phyloP scores from a whole-genome alignment of 2,329 filamentous ascomycete genomes.

The Pyricularia grisea region DNA sequence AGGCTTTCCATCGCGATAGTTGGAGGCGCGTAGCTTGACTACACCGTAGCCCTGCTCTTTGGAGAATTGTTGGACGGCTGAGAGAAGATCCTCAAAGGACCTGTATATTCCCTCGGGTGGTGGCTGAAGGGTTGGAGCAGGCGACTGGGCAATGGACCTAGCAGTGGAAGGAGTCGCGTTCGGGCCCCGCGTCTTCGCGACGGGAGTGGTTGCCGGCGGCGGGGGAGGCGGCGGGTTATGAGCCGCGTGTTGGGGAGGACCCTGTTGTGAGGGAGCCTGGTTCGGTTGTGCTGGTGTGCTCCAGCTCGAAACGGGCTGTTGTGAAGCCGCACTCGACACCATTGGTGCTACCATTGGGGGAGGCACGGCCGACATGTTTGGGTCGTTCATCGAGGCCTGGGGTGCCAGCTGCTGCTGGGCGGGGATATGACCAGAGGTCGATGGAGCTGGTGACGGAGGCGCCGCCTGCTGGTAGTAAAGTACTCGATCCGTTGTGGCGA shows the following conservation, averaged over 20 bases:
- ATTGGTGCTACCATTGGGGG: background rate
- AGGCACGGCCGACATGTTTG: constrained; percentile 3
- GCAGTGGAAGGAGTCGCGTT: constrained; percentile 13
- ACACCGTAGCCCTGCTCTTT: constrained; percentile 55
- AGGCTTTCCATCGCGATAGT: constrained; percentile 53
- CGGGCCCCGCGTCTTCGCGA: constrained; percentile 7
- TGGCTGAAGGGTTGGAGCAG: constrained; percentile 35
- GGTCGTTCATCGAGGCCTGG: constrained; percentile 3
- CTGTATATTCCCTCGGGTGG: constrained; percentile 52
- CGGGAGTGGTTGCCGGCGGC: constrained; percentile 5
- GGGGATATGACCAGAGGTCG: constrained; percentile 3
- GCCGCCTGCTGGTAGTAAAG: constrained; percentile 5
- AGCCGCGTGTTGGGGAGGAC: constrained; percentile 9
- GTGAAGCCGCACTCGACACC: constrained; percentile 8
- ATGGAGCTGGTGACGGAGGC: constrained; percentile 5
- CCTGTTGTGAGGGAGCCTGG: constrained; percentile 9
- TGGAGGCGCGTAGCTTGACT: constrained; percentile 53
- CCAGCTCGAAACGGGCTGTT: constrained; percentile 15
- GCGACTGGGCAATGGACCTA: constrained; percentile 24
- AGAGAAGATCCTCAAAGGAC: constrained; percentile 49
- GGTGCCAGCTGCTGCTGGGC: constrained; percentile 3
- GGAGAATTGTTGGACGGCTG: constrained; percentile 47
- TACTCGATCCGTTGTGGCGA: constrained; percentile 7
- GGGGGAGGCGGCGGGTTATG: constrained; percentile 9
- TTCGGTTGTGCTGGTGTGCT: constrained; percentile 10